Conservation (phyloP, 495 filamentous ascomycete genomes). For the Penicillium herquei region DNA sequence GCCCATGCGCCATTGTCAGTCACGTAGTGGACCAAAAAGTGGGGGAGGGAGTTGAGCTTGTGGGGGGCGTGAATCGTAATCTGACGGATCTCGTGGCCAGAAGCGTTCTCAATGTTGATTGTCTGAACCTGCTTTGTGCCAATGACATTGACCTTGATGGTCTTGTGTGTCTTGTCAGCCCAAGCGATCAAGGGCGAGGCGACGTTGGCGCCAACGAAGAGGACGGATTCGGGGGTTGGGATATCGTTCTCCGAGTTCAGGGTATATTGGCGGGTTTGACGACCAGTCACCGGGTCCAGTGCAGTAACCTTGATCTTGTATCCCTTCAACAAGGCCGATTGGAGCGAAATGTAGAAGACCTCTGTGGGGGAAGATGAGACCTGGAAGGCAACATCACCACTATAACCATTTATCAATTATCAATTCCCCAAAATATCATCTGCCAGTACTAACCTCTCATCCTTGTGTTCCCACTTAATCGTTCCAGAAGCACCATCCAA, state of each 20-base stretch:
- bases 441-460: conserved; percentile 48
- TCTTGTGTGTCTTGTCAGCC: conserved; percentile 67
- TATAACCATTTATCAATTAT: conserved; percentile 25
- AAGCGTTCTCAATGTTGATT: conserved; percentile 49
- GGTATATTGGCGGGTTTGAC: conserved; percentile 59
- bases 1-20: conserved; percentile 71
- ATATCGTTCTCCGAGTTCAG: conserved; percentile 75
- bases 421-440: conserved; percentile 16
- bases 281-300: conserved; percentile 69
- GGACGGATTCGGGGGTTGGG: conserved; percentile 60
- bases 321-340: conserved; percentile 61
- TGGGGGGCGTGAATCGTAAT: conserved; percentile 74
- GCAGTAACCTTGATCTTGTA: conserved; percentile 72
- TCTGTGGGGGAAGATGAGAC: conserved; percentile 71
- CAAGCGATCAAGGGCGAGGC: conserved; percentile 79
- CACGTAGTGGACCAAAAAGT: conserved; percentile 83
- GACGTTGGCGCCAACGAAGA: conserved; percentile 81
- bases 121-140: conserved; percentile 63
- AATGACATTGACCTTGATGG: conserved; percentile 76
- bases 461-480: conserved; percentile 73
- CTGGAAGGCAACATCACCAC: conserved; percentile 71
- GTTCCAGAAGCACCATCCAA: conserved; percentile 71
- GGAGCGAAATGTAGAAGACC: conserved; percentile 75
- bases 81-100: conserved; percentile 58
- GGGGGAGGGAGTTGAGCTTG: conserved; percentile 63